Conservation (phyloP, 1,139 yeast genomes). For the Suhomyces chickasaworum region DNA sequence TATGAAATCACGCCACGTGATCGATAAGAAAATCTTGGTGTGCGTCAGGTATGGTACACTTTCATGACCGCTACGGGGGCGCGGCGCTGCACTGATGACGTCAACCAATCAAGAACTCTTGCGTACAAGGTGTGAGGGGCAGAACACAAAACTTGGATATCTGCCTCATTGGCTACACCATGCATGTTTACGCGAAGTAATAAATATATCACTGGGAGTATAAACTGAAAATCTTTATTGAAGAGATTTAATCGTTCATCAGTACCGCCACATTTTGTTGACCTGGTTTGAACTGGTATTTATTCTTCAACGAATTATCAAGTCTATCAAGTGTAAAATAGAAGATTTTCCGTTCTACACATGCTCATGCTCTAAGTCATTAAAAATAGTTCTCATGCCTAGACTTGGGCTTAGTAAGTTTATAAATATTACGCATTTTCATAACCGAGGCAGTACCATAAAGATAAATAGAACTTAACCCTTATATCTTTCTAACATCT, state of each 20-base stretch:
- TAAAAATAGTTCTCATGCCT: neutral
- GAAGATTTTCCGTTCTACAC: neutral
- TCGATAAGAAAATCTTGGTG: constrained; percentile 1
- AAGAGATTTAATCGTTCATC: too few relatives aligned
- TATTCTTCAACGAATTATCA: too few relatives aligned
- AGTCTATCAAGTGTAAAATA: too few relatives aligned
- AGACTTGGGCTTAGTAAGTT: neutral
- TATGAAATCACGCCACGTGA: neutral
- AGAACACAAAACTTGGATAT: neutral
- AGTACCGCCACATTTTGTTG: too few relatives aligned
- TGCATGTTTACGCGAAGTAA: neutral
- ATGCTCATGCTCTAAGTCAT: neutral
- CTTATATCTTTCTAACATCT: neutral
- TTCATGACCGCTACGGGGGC: neutral
- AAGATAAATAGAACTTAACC: neutral
- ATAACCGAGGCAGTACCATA: neutral
- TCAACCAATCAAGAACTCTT: neutral
- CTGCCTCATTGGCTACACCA: neutral
- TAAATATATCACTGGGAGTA: neutral
- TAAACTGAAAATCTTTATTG: too few relatives aligned
- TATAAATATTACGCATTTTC: neutral
- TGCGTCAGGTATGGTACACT: neutral
- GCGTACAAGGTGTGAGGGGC: neutral
- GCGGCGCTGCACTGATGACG: constrained; percentile 2
- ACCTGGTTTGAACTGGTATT: too few relatives aligned